Percentiles rank a stretch among this genome's conserved stretches.
Evolutionary conservation across 495 filamentous ascomycete species (phyloP).

Genomic region (Cairneyella variabilis): DNA sequence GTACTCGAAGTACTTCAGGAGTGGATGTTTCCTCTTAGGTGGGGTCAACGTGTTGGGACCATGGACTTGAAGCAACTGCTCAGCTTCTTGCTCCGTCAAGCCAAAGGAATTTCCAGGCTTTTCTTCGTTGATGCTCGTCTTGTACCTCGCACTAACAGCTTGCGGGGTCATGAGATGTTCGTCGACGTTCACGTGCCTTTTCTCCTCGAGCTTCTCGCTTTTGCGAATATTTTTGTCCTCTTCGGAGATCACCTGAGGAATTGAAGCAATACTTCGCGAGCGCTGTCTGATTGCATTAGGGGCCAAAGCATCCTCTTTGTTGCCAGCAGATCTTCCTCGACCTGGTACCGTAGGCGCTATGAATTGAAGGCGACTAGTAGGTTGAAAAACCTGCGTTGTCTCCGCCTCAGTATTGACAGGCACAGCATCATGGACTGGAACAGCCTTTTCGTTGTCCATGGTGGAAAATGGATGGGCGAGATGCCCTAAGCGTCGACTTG

Average conservation of each 20-base stretch:
- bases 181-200: constrained; percentile 27
- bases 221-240: constrained; percentile 21
- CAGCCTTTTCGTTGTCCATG: not conserved
- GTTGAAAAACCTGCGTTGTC: not conserved
- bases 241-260: constrained; percentile 27
- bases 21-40: constrained; percentile 26
- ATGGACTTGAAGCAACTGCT: constrained; percentile 20
- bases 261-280: constrained; percentile 19
- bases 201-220: constrained; percentile 19
- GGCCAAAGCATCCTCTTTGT: not conserved
- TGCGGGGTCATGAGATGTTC: constrained; percentile 29
- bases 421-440: not conserved
- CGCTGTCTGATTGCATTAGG: not conserved
- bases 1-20: constrained; percentile 28
- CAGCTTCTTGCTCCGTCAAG: constrained; percentile 23
- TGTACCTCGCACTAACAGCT: constrained; percentile 25
- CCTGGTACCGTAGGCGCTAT: not conserved
- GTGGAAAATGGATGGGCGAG: not conserved
- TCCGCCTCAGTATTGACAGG: not conserved
- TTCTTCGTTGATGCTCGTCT: constrained; percentile 25
- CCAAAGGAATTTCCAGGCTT: constrained; percentile 27
- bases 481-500: not conserved
- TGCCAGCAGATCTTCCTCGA: not conserved
- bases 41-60: constrained; percentile 29
- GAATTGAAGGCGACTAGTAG: not conserved